Percentiles rank a stretch among this genome's conserved stretches.
Evolutionary conservation across 169 alveolate species (phyloP).

Genomic region (Eimeria acervulina): DNA sequence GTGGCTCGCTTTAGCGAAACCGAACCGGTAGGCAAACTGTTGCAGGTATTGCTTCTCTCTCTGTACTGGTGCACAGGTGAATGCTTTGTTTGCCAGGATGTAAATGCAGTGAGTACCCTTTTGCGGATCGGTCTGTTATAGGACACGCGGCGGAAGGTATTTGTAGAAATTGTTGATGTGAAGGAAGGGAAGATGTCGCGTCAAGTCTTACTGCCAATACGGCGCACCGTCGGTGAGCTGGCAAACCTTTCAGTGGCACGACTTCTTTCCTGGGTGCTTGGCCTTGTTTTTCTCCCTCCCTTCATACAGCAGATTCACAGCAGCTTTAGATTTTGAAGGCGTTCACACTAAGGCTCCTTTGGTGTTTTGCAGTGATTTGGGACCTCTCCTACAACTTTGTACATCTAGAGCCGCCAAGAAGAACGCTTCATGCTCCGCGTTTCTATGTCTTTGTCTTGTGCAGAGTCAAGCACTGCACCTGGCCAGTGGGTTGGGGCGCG

Average conservation of each 20-base stretch:
- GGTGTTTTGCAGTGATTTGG: background rate
- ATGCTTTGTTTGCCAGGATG: background rate
- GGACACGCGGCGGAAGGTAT: slow-evolving; percentile 24
- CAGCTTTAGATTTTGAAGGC: background rate
- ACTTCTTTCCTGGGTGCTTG: background rate
- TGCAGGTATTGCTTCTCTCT: background rate
- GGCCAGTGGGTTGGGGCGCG: slow-evolving; percentile 81
- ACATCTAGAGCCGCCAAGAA: background rate
- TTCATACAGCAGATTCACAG: background rate
- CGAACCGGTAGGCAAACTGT: slow-evolving; percentile 40
- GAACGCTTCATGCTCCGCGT: background rate
- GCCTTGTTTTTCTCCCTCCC: background rate
- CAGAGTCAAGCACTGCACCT: slow-evolving; percentile 60
- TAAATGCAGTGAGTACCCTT: background rate
- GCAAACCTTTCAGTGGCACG: background rate
- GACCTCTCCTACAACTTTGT: background rate
- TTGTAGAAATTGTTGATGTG: slow-evolving; percentile 17
- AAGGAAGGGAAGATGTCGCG: slow-evolving; percentile 36
- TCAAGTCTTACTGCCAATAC: slow-evolving; percentile 30
- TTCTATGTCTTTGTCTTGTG: background rate
- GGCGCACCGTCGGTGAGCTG: slow-evolving; percentile 54
- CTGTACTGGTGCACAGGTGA: background rate
- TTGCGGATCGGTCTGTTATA: background rate
- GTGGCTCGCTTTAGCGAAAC: slow-evolving; percentile 62
- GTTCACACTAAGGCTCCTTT: background rate